Conservation (phyloP, 2,329 filamentous ascomycete species). For the Alternaria conjuncta region DNA sequence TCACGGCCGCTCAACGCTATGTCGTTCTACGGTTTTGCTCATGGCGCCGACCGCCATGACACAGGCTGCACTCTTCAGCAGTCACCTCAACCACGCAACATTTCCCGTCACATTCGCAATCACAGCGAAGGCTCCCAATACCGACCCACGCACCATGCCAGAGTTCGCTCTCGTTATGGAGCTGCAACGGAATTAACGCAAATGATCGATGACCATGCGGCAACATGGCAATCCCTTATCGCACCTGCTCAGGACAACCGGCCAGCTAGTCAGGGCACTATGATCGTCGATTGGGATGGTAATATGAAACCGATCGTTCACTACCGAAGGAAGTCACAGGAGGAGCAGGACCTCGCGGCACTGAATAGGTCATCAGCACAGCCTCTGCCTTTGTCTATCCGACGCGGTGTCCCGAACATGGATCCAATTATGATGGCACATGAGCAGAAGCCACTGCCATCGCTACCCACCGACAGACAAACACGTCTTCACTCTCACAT, state of each 20-base stretch:
- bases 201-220: slow-evolving; percentile 28
- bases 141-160: slow-evolving; percentile 12
- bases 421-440: not conserved
- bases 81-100: not conserved
- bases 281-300: slow-evolving; percentile 32
- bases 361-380: not conserved
- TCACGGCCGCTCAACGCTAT: not conserved
- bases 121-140: not conserved
- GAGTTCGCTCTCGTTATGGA: not conserved
- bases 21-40: not conserved
- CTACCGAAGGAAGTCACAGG: not conserved
- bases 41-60: not conserved
- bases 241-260: not conserved
- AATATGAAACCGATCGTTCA: not conserved
- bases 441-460: not conserved
- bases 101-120: slow-evolving; percentile 1
- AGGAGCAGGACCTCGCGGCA: not conserved
- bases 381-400: not conserved
- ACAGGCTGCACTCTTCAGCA: not conserved
- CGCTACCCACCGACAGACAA: not conserved
- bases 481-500: not conserved
- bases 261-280: slow-evolving; percentile 14
- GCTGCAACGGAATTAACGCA: not conserved
- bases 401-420: not conserved
- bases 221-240: slow-evolving; percentile 10